These are phyloP conservation scores for Crithidia acanthocephali DNA, from an alignment of 208 protist genomes.

Conservation along the genomic window DNA sequence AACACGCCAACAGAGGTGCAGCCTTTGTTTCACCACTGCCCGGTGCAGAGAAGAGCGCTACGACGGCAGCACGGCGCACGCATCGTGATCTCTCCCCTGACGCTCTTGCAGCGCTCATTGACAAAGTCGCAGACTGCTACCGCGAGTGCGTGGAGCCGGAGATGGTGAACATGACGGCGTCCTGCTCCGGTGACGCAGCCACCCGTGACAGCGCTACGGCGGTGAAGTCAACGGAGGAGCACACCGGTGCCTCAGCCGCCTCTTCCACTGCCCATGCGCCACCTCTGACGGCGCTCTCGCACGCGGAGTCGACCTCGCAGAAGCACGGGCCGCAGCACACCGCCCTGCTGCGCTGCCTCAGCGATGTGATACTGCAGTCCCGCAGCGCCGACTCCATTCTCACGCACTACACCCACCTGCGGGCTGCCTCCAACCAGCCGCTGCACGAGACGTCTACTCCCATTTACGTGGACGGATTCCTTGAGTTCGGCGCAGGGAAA, in stretches of 20 bases:
- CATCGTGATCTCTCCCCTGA: constrained; percentile 31
- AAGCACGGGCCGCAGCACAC: constrained; percentile 77
- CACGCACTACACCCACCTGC: not conserved
- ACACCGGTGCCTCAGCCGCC: not conserved
- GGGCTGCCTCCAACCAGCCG: not conserved
- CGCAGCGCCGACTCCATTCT: constrained; percentile 11
- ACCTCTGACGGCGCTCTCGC: not conserved
- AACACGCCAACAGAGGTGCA: constrained; percentile 42
- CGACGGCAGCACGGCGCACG: constrained; percentile 11
- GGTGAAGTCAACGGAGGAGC: not conserved
- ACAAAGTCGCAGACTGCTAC: constrained; percentile 32
- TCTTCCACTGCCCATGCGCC: not conserved
- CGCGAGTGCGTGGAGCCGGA: constrained; percentile 21
- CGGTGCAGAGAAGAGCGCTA: not conserved
- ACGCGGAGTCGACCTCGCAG: constrained; percentile 26
- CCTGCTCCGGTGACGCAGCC: not conserved
- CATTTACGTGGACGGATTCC: constrained; percentile 43
- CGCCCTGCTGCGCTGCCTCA: constrained; percentile 56
- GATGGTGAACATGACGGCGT: constrained; percentile 27
- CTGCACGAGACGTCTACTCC: not conserved
- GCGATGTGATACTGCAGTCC: constrained; percentile 30
- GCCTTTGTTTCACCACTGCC: constrained; percentile 2
- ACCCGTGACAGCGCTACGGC: not conserved
- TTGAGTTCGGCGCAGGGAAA: constrained; percentile 83
- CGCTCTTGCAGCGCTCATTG: constrained; percentile 25